These are phyloP conservation scores for Toxoplasma gondii DNA, from an alignment of 169 alveolate genomes.

Conservation along the genomic window DNA sequence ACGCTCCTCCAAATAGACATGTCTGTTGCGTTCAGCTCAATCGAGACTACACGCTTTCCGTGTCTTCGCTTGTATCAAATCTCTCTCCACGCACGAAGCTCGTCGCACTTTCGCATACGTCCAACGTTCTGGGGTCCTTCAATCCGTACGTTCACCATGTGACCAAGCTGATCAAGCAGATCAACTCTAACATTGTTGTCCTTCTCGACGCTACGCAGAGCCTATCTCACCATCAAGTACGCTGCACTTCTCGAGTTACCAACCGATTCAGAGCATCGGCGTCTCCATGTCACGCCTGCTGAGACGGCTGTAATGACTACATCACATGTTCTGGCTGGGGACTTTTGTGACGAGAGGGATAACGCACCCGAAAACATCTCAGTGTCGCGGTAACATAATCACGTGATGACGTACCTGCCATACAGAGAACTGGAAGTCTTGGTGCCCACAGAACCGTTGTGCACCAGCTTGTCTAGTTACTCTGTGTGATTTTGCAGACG, in stretches of 20 bases:
- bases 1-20: neutral
- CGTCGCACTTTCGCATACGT: conserved; percentile 58
- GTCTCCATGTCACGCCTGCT: neutral
- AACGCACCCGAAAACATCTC: too few relatives aligned
- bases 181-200: neutral
- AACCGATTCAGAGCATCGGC: neutral
- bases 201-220: conserved; percentile 72
- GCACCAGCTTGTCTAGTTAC: neutral
- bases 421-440: too few relatives aligned
- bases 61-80: conserved; percentile 50
- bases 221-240: conserved; percentile 64
- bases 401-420: too few relatives aligned
- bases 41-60: conserved; percentile 26
- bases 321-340: too few relatives aligned
- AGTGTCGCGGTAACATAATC: too few relatives aligned
- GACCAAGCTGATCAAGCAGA: neutral
- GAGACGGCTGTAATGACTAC: too few relatives aligned
- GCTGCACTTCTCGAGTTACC: neutral
- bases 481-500: neutral
- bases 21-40: conserved; percentile 11
- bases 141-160: conserved; percentile 6
- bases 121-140: conserved; percentile 70
- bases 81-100: conserved; percentile 65
- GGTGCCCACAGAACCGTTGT: neutral
- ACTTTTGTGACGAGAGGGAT: too few relatives aligned